Evolutionary conservation across 2,329 filamentous ascomycete species (phyloP).

Genomic region (Phyllachora maydis): DNA sequence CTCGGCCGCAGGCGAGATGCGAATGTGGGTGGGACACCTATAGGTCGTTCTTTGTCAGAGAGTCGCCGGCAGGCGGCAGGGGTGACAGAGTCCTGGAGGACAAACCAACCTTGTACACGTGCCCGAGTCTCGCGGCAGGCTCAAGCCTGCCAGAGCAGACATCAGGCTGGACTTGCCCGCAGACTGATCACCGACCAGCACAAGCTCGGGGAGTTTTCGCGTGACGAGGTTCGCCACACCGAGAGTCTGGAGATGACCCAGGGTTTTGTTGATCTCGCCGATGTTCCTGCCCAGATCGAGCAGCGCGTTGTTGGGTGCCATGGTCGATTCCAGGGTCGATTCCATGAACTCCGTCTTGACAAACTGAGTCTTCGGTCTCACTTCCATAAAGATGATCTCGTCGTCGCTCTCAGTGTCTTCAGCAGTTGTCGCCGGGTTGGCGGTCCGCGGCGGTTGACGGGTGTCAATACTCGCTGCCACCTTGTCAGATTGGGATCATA

Average conservation of each 20-base stretch:
- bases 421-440: too few species aligned
- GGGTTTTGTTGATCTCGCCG: constrained; percentile 42
- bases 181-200: constrained; percentile 69
- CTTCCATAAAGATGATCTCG: not conserved
- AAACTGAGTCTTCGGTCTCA: not conserved
- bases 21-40: constrained; percentile 67
- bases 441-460: not conserved
- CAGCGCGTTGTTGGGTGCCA: constrained; percentile 15
- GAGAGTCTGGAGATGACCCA: constrained; percentile 48
- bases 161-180: constrained; percentile 58
- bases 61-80: too few species aligned
- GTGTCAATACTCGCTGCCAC: not conserved
- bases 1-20: constrained; percentile 33
- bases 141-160: constrained; percentile 47
- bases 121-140: constrained; percentile 47
- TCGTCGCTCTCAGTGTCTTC: not conserved
- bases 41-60: too few species aligned
- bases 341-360: not conserved
- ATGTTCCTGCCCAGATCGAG: constrained; percentile 38
- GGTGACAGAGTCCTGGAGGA: too few species aligned
- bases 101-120: constrained; percentile 70
- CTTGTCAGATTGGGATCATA: not conserved
- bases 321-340: constrained; percentile 6
- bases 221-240: constrained; percentile 54
- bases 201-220: constrained; percentile 56